Evolutionary conservation across 805 yeast species (phyloP).

Genomic region (Yamadazyma ubonensis): DNA sequence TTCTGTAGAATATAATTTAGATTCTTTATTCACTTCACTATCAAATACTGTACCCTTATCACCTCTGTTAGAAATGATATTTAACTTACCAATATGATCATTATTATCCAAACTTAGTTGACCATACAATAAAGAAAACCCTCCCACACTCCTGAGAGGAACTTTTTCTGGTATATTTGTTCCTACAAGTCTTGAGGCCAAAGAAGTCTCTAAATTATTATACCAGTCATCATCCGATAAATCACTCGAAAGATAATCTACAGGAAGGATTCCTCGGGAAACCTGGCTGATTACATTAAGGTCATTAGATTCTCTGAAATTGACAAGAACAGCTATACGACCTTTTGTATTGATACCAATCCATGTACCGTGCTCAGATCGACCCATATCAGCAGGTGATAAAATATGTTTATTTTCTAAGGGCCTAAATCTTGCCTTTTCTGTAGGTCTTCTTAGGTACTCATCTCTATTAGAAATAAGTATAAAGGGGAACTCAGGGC

Average conservation of each 20-base stretch:
- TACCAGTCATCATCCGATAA: slow-evolving; percentile 48
- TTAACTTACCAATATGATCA: slow-evolving; percentile 33
- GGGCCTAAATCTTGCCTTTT: slow-evolving; percentile 42
- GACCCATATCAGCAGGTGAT: slow-evolving; percentile 72
- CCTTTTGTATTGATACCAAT: slow-evolving; percentile 66
- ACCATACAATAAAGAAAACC: slow-evolving; percentile 63
- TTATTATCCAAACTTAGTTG: slow-evolving; percentile 28
- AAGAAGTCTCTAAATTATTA: slow-evolving; percentile 21
- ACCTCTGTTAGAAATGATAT: slow-evolving; percentile 52
- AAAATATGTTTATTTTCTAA: slow-evolving; percentile 43
- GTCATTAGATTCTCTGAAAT: slow-evolving; percentile 54
- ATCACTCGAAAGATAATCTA: slow-evolving; percentile 40
- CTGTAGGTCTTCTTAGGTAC: slow-evolving; percentile 70
- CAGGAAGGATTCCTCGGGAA: slow-evolving; percentile 55
- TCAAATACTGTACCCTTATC: slow-evolving; percentile 35
- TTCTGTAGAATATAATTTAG: not conserved
- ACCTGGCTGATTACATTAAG: slow-evolving; percentile 30
- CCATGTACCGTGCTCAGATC: slow-evolving; percentile 88
- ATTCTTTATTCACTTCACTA: not conserved
- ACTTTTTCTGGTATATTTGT: slow-evolving; percentile 9
- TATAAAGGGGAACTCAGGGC: slow-evolving; percentile 73
- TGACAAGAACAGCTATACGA: slow-evolving; percentile 70
- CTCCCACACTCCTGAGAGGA: slow-evolving; percentile 47
- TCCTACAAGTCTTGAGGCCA: slow-evolving; percentile 12
- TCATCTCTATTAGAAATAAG: slow-evolving; percentile 88